Evolutionary conservation across 163 green algal genomes (phyloP).

Genomic region (Trebouxia gelatinosa): DNA sequence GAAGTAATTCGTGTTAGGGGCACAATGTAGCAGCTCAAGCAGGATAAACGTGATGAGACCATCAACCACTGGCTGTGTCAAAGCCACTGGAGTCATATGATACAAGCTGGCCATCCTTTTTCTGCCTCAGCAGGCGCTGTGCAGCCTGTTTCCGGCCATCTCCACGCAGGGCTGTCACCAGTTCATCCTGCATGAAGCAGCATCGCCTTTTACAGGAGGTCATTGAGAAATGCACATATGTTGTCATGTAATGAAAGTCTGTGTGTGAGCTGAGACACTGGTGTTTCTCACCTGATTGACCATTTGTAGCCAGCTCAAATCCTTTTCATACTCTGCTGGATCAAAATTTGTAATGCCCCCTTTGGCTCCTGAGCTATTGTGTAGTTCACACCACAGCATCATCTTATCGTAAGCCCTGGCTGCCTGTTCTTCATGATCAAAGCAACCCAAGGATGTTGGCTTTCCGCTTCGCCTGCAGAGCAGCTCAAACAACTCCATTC

Average conservation of each 20-base stretch:
- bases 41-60: neutral
- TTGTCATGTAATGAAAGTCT: too few species aligned
- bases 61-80: conserved; percentile 21
- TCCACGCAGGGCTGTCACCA: conserved; percentile 73
- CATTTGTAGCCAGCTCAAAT: conserved; percentile 63
- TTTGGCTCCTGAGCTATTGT: conserved; percentile 67
- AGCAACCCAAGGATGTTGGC: conserved; percentile 89
- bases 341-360: conserved; percentile 93
- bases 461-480: conserved; percentile 74
- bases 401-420: conserved; percentile 94
- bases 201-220: too few species aligned
- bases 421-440: conserved; percentile 89
- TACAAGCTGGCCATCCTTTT: conserved; percentile 50
- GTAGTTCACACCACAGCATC: conserved; percentile 95
- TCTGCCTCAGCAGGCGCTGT: conserved; percentile 61
- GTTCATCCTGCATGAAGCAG: conserved; percentile 77
- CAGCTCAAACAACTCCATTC: neutral
- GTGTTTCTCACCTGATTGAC: conserved; percentile 64
- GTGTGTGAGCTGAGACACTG: too few species aligned
- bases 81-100: conserved; percentile 24
- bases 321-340: conserved; percentile 73
- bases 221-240: too few species aligned
- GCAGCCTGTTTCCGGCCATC: conserved; percentile 78
- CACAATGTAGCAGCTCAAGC: neutral
- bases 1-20: neutral